Conservation (phyloP, 1,284 basidiomycete species). For the Cutaneotrichosporon mucoides region DNA sequence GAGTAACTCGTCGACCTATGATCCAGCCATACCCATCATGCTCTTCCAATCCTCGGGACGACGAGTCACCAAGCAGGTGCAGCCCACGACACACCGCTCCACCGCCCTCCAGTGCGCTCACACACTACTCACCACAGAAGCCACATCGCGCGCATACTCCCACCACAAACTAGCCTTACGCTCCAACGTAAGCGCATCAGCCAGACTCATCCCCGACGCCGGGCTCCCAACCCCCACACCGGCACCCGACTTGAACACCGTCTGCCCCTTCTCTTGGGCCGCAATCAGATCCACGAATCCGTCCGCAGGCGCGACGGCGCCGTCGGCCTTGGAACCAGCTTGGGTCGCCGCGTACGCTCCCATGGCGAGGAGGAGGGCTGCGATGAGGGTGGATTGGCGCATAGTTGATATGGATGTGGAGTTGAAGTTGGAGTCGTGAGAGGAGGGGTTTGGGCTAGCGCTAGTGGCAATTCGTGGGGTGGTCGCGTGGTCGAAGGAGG, state of each 20-base stretch:
- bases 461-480: background rate
- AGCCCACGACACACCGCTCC: no score
- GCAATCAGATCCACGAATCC: background rate
- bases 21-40: no score
- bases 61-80: no score
- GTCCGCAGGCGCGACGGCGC: background rate
- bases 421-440: background rate
- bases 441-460: background rate
- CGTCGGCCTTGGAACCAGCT: background rate
- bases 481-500: no score
- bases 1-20: no score
- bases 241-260: background rate
- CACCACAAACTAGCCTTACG: slow-evolving; percentile 39
- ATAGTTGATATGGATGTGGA: background rate
- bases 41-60: no score
- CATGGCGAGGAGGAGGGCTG: background rate
- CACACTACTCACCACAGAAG: slow-evolving; percentile 29
- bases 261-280: background rate
- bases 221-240: background rate
- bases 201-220: slow-evolving; percentile 20
- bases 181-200: slow-evolving; percentile 41
- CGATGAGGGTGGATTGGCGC: slow-evolving; percentile 5
- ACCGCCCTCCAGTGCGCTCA: no score
- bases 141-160: slow-evolving; percentile 43
- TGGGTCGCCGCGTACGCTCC: background rate